Evolutionary conservation across 2,329 filamentous ascomycete genomes (phyloP).

Genomic region (Myriosclerotinia curreyana): DNA sequence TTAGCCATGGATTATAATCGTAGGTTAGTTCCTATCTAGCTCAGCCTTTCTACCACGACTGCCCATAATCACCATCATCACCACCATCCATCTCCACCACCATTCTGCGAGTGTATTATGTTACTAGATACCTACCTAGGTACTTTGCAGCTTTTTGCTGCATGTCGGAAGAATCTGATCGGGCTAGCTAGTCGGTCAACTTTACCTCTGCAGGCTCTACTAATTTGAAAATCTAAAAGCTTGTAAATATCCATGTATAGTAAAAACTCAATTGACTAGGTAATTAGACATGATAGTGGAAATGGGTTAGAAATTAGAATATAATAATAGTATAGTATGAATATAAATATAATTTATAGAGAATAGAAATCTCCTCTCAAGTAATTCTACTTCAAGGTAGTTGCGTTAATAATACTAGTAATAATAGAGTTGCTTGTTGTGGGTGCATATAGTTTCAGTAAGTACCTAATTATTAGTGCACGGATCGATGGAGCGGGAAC

Average conservation of each 20-base stretch:
- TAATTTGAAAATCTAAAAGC: background rate
- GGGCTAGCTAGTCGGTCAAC: conserved; percentile 17
- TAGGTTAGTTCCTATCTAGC: conserved; percentile 15
- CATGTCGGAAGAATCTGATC: conserved; percentile 9
- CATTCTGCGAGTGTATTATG: background rate
- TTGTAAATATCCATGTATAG: background rate
- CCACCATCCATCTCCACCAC: background rate
- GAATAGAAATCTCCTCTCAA: background rate
- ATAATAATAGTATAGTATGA: background rate
- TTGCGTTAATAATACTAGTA: background rate
- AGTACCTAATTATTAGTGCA: conserved; percentile 9
- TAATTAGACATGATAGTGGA: background rate
- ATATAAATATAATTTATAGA: background rate
- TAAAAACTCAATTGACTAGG: background rate
- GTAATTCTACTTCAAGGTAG: no score
- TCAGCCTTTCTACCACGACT: background rate
- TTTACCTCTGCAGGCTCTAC: background rate
- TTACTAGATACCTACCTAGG: background rate
- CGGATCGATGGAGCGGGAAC: conserved; percentile 18
- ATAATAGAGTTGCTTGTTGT: no score
- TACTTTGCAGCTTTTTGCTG: conserved; percentile 2
- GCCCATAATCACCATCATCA: background rate
- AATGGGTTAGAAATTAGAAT: background rate
- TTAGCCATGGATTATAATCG: conserved; percentile 9
- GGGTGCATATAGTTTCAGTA: no score